phyloP scores from a whole-genome alignment of 1,284 basidiomycete species.

The Peniophora sp. region DNA sequence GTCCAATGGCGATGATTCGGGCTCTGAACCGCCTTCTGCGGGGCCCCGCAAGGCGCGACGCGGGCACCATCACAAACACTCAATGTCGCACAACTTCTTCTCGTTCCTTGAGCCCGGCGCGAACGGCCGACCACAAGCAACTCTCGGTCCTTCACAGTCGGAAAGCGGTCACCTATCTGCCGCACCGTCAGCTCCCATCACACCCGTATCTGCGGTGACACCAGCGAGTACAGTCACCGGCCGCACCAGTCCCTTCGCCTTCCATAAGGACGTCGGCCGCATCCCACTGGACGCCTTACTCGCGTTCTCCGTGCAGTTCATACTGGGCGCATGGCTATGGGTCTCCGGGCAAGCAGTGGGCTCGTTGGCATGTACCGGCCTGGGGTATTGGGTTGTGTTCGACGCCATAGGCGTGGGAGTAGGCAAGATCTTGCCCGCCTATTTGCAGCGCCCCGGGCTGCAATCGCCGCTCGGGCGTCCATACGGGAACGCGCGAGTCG shows the following conservation, averaged over 20 bases:
- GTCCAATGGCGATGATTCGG: conserved; percentile 15
- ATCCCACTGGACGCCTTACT: conserved; percentile 20
- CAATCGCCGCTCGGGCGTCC: conserved; percentile 5
- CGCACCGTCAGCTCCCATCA: background rate
- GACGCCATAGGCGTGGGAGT: conserved; percentile 77
- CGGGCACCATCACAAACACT: conserved; percentile 91
- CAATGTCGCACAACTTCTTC: conserved; percentile 90
- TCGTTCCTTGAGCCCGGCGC: conserved; percentile 32
- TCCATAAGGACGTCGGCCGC: conserved; percentile 1
- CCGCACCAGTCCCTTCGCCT: background rate
- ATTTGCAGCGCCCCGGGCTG: conserved; percentile 19
- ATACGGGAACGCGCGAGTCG: conserved; percentile 61
- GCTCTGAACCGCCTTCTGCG: conserved; percentile 17
- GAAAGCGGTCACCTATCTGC: background rate
- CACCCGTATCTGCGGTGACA: conserved; percentile 20
- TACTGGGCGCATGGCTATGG: conserved; percentile 74
- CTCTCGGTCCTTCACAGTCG: conserved; percentile 37
- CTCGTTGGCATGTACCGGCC: conserved; percentile 79
- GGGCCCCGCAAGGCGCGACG: conserved; percentile 41
- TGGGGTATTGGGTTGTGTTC: conserved; percentile 96
- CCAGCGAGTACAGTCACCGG: conserved; percentile 5
- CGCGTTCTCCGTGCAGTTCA: conserved; percentile 37
- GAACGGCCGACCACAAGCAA: conserved; percentile 31
- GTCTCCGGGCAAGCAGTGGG: conserved; percentile 87
- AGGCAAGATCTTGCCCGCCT: conserved; percentile 41